These are phyloP conservation scores for Baudoinia panamericana DNA, from an alignment of 495 filamentous ascomycete genomes.

Conservation along the genomic window DNA sequence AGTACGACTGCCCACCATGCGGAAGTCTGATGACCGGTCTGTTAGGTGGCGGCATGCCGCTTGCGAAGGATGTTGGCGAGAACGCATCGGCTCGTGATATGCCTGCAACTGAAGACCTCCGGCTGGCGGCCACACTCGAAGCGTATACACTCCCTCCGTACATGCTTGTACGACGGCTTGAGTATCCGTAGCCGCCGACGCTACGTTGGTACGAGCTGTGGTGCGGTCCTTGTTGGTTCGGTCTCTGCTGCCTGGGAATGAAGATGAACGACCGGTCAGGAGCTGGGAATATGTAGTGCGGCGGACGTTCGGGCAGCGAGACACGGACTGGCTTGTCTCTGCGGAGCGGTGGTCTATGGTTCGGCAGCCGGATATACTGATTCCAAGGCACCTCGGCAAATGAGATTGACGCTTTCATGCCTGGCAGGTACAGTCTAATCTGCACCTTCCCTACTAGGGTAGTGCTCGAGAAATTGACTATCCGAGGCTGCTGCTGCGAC, in stretches of 20 bases:
- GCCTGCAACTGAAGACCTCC: conserved; percentile 75
- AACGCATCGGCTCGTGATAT: conserved; percentile 59
- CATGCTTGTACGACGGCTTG: conserved; percentile 61
- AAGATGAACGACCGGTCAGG: conserved; percentile 92
- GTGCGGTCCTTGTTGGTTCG: conserved; percentile 72
- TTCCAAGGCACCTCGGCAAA: conserved; percentile 64
- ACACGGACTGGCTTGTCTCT: conserved; percentile 95
- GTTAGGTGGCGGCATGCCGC: conserved; percentile 40
- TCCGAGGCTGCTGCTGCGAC: conserved; percentile 1
- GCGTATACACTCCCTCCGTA: conserved; percentile 76
- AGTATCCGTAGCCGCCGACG: conserved; percentile 56
- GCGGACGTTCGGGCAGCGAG: conserved; percentile 62
- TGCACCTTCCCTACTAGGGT: conserved; percentile 63
- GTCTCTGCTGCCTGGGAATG: conserved; percentile 84
- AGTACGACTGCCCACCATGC: conserved; percentile 37
- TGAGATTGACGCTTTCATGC: conserved; percentile 55
- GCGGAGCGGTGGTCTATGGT: conserved; percentile 85
- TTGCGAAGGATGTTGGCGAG: conserved; percentile 66
- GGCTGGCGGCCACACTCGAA: conserved; percentile 82
- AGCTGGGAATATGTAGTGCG: conserved; percentile 82
- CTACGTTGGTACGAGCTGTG: conserved; percentile 39
- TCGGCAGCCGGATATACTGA: conserved; percentile 82
- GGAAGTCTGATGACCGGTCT: conserved; percentile 83
- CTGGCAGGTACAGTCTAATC: conserved; percentile 64
- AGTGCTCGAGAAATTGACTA: conserved; percentile 47